Percentiles rank a stretch among this genome's conserved stretches.
Conservation (phyloP, 1,139 yeast species). For the Meyerozyma athensensis region DNA sequence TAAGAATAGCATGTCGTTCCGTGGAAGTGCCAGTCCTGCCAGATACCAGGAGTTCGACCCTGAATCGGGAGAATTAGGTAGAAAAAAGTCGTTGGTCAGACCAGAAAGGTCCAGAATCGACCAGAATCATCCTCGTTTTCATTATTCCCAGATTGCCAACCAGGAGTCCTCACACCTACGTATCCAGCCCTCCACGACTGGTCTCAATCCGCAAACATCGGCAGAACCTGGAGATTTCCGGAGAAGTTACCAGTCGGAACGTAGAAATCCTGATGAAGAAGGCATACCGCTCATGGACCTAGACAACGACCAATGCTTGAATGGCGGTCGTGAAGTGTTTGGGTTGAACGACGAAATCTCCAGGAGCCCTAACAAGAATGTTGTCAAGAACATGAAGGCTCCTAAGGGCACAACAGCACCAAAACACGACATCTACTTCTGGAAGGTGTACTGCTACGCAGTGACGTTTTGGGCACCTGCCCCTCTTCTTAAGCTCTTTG, state of each 20-base stretch:
- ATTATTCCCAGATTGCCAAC: slow-evolving; percentile 76
- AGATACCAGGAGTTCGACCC: slow-evolving; percentile 44
- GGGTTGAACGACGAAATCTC: slow-evolving; percentile 58
- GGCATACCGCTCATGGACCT: slow-evolving; percentile 47
- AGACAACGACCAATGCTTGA: slow-evolving; percentile 15
- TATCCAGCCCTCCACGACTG: slow-evolving; percentile 71
- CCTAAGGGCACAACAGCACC: slow-evolving; percentile 9
- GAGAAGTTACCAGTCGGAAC: slow-evolving; percentile 2
- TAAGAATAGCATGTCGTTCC: slow-evolving; percentile 6
- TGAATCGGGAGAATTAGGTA: slow-evolving; percentile 42
- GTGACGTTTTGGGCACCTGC: slow-evolving; percentile 93
- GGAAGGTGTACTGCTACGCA: slow-evolving; percentile 77
- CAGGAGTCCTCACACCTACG: slow-evolving; percentile 59
- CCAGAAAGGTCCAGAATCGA: slow-evolving; percentile 74
- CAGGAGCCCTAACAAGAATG: slow-evolving; percentile 26
- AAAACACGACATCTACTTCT: slow-evolving; percentile 46
- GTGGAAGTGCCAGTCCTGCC: slow-evolving; percentile 16
- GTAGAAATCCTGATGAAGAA: slow-evolving; percentile 25
- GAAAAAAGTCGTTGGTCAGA: slow-evolving; percentile 69
- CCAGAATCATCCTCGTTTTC: slow-evolving; percentile 68
- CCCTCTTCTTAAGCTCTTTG: slow-evolving; percentile 65
- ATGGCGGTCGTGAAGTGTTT: slow-evolving; percentile 48
- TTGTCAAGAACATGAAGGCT: slow-evolving; percentile 15
- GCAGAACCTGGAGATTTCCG: slow-evolving; percentile 5
- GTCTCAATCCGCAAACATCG: slow-evolving; percentile 52